A percentile compares a stretch with the other conserved stretches of the same genome.
Conservation (phyloP, 2,329 filamentous ascomycete genomes). For the Colletotrichum horii region DNA sequence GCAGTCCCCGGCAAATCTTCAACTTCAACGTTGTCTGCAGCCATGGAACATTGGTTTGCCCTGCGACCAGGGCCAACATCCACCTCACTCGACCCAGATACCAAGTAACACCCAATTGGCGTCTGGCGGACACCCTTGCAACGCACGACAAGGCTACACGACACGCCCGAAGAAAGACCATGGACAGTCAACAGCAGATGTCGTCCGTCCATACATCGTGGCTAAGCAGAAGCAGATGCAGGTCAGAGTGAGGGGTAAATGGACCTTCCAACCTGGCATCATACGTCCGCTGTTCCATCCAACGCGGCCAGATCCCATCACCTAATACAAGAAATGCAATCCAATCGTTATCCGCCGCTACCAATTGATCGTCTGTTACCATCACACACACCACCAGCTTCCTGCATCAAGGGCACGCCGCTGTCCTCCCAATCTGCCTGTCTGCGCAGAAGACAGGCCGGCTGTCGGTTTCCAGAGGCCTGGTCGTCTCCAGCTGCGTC, state of each 20-base stretch:
- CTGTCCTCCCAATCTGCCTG: background rate
- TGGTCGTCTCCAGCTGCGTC: background rate
- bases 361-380: background rate
- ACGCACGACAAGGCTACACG: background rate
- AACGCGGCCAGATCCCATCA: conserved; percentile 1
- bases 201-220: background rate
- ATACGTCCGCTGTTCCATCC: conserved; percentile 13
- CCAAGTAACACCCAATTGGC: background rate
- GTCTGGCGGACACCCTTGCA: background rate
- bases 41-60: background rate
- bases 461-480: background rate
- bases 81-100: background rate
- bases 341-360: background rate
- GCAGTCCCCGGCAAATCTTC: conserved; percentile 16
- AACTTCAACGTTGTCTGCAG: conserved; percentile 1
- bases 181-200: background rate
- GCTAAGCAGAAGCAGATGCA: background rate
- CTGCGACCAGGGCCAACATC: background rate
- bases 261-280: conserved; percentile 9
- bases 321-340: background rate
- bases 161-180: background rate
- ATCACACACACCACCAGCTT: background rate
- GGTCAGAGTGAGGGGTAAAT: conserved; percentile 12
- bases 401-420: background rate
- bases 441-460: background rate